phyloP scores from a whole-genome alignment of 1,139 yeast species.

The Pichia sp. region DNA sequence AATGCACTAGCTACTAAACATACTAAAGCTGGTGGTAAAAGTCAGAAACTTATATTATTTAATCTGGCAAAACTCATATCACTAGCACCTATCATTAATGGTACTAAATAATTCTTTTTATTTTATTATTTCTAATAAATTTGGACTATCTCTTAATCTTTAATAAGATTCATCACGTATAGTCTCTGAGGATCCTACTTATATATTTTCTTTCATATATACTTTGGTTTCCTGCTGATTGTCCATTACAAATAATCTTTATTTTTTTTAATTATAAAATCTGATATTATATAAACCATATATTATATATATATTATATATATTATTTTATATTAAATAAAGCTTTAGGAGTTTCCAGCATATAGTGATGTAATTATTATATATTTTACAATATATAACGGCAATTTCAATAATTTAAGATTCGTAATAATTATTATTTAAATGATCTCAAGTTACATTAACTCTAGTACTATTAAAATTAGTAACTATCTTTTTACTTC shows the following conservation, averaged over 20 bases:
- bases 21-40: conserved; percentile 12
- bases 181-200: conserved; percentile 6
- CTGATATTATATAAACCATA: neutral
- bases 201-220: neutral
- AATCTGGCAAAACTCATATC: conserved; percentile 13
- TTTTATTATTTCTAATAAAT: conserved; percentile 1
- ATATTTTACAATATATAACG: neutral
- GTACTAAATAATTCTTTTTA: conserved; percentile 13
- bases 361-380: neutral
- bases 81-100: conserved; percentile 11
- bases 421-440: neutral
- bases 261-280: neutral
- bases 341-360: conserved; percentile 1
- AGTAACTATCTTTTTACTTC: neutral
- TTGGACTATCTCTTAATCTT: conserved; percentile 1
- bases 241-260: neutral
- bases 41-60: conserved; percentile 12
- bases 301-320: neutral
- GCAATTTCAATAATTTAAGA: neutral
- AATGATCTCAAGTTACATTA: neutral
- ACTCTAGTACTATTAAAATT: neutral
- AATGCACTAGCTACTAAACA: conserved; percentile 10
- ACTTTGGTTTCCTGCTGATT: conserved; percentile 6
- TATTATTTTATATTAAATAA: neutral
- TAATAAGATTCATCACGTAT: conserved; percentile 2